phyloP scores from a whole-genome alignment of 1,284 basidiomycete species.

The Malassezia japonica region DNA sequence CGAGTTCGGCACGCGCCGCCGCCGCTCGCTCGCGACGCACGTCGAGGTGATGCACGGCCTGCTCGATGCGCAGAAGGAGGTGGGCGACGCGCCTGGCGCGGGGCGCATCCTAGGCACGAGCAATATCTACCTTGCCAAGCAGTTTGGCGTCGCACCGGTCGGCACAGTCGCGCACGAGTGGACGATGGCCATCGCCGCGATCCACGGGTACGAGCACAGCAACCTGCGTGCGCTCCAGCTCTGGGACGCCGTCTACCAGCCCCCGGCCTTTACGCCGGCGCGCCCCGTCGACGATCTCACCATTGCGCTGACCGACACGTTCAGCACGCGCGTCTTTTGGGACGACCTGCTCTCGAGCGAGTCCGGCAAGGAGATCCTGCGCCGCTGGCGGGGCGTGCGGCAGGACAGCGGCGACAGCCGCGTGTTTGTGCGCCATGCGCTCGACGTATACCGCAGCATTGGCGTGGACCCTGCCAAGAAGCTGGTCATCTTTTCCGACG shows the following conservation, averaged over 20 bases:
- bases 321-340: constrained; percentile 43
- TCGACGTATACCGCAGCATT: constrained; percentile 24
- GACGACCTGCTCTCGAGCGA: constrained; percentile 30
- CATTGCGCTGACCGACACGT: constrained; percentile 46
- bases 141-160: constrained; percentile 30
- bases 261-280: constrained; percentile 34
- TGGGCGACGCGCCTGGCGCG: background rate
- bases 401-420: constrained; percentile 42
- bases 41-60: constrained; percentile 67
- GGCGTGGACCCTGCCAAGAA: constrained; percentile 37
- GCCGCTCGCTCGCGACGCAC: constrained; percentile 71
- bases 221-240: constrained; percentile 34
- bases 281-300: constrained; percentile 39
- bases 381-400: constrained; percentile 38
- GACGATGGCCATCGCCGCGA: constrained; percentile 45
- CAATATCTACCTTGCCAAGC: constrained; percentile 40
- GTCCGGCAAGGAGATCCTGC: constrained; percentile 30
- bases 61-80: constrained; percentile 53
- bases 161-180: constrained; percentile 48
- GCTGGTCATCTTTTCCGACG: constrained; percentile 43
- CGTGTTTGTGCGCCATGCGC: constrained; percentile 31
- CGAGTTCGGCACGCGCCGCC: constrained; percentile 84
- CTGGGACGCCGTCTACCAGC: constrained; percentile 43
- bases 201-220: constrained; percentile 31
- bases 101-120: constrained; percentile 59